Evolutionary conservation across 441 rosid genomes (phyloP), one percentile per base, ranked within the genome.

Genomic region (Euphorbia celastroides): DNA sequence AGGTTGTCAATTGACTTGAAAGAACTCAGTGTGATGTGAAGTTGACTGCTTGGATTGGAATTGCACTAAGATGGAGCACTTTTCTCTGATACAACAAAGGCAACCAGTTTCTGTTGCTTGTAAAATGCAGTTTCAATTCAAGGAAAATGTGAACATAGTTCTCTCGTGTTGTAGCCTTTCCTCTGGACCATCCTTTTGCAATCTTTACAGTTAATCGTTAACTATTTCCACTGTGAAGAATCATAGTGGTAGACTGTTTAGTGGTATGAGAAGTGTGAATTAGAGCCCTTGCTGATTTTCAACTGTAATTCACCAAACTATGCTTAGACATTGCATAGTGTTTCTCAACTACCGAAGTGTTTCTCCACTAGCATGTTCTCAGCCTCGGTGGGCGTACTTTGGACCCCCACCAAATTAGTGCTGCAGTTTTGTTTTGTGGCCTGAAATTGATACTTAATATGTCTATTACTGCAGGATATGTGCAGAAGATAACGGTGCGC

Each of bases 401-500:
- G n/a, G n/a, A n/a, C n/a, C n/a, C n/a, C n/a, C n/a, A n/a, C n/a
- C n/a, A n/a, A n/a, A n/a, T n/a, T n/a, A n/a, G n/a, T 54, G 17
- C n/a, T 30, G 61, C 62, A 25, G 63, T 72, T 63, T 58, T 31
- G 6, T 34, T 4, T 9, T 34, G 38, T 34, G 2, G 20, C 19
- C 6, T 23, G 69, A 28, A 65, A 52, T 51, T 70, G 27, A 74
- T 31, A 41, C 48, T n/a, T 55, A 7, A 68, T 46, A 58, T 28
- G 3, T 48, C 20, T 48, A n/a, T 57, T 41, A 28, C 70, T 74
- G 78, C 89, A 93, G 97, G 97, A 67, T 93, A 88, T 58, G 94
- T 90, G 78, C 97, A 93, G 77, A 90, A 88, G 78, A 86, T 93
- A 76, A 93, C 97, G 71, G 82, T 91, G 69, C 88, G 97, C 60